Percentiles rank a stretch among this genome's conserved stretches.
phyloP scores from a whole-genome alignment of 164 flowering plant species.

The Pachysandra terminalis region DNA sequence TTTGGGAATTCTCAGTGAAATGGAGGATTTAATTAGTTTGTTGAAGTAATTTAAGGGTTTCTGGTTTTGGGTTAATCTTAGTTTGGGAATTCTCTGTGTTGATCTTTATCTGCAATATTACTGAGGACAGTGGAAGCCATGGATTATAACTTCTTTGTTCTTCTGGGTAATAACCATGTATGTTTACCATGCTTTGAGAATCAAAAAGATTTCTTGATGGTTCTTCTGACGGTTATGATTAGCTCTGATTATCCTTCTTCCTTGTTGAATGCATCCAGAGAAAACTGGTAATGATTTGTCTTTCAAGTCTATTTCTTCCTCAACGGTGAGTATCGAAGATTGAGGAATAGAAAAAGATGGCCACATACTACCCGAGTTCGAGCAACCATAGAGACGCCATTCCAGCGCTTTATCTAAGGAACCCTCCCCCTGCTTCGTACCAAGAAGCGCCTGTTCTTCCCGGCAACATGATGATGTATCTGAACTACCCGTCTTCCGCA shows the following conservation, averaged over 20 bases:
- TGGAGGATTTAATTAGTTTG: conserved; percentile 8
- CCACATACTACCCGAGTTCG: conserved; percentile 60
- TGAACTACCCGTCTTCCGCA: conserved; percentile 48
- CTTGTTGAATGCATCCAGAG: conserved; percentile 10
- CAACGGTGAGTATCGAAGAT: conserved; percentile 16
- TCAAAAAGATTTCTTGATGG: background rate
- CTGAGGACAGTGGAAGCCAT: background rate
- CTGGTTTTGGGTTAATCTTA: background rate
- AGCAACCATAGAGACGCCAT: conserved; percentile 53
- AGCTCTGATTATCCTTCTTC: conserved; percentile 5
- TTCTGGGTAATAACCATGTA: no score
- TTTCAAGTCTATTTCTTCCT: conserved; percentile 14
- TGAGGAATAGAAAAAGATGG: conserved; percentile 45
- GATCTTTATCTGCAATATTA: background rate
- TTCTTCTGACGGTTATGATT: background rate
- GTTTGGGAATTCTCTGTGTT: conserved; percentile 2
- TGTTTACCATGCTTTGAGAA: background rate
- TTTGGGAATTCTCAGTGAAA: background rate
- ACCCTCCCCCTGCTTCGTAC: conserved; percentile 42
- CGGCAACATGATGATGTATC: conserved; percentile 58
- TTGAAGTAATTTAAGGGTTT: background rate
- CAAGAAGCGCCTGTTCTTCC: conserved; percentile 44
- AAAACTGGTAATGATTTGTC: conserved; percentile 17
- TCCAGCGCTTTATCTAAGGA: conserved; percentile 51
- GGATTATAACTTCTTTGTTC: background rate